Evolutionary conservation across 257 asterid species (phyloP), one percentile per base, ranked within the genome.

Genomic region (Penstemon barbatus): DNA sequence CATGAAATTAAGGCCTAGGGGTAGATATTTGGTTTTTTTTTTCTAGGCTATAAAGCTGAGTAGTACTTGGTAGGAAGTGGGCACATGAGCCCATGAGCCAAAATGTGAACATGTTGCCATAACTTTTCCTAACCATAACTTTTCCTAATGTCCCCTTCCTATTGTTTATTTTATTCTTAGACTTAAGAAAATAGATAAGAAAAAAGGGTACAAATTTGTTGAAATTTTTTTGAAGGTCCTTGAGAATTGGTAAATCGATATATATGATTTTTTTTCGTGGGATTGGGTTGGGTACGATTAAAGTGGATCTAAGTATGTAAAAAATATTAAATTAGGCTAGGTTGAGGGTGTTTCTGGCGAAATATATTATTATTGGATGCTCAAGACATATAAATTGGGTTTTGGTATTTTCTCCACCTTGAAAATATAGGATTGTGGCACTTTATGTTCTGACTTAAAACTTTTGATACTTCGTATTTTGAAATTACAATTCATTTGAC

Each of bases 81-180:
- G 68, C 77, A 65, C 72, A 72, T 72, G 77, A 65, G 40, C 52
- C 70, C 66, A 57, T 66, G 51, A 48, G 40, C 66, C 61, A 59
- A 46, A 56, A 49, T 13, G 54, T 2, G 13, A 49, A 2, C 4
- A 49, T 9, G 8, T 49, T 49, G 54, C 8, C 54, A 49, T 49
- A 49, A 49, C 54, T 9, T 48, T 4, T 64, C 45, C 63, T 45
- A n/a, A 36, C 62, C 56, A 61, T 25, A 41, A 55, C 45, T 7
- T 48, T 70, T 70, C 8, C 8, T 60, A 53, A 52, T 36, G 36
- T 64, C 70, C 61, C 38, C 46, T 6, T 5, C 18, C 6, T 41
- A 37, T 54, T 36, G 63, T 12, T 61, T 70, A 50, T 50, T 61
- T 70, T 71, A 61, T 33, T 60, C 6, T 60, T 49, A 15, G 42